Base-by-base conservation (phyloP, 768 basidiomycete genomes). In the Hericium rajendrae region DNA sequence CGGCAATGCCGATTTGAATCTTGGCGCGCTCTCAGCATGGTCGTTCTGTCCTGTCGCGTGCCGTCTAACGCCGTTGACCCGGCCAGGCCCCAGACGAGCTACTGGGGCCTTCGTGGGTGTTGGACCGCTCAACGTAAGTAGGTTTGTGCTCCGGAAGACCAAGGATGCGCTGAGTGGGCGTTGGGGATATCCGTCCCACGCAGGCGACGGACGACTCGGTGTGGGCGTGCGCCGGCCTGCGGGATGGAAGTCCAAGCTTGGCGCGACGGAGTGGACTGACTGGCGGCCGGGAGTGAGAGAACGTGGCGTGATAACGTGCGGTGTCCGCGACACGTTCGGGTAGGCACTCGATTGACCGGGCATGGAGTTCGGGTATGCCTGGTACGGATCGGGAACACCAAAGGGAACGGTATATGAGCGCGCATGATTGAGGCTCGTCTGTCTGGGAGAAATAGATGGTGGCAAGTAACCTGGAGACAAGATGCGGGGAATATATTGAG, bases 231-330 rank as follows among this genome's bases (percentile, higher is more conserved):
- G 24, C n/a, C 41, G 15, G 18, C 37, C n/a, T 15, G 8, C 10
- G 51, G 59, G 60, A 22, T 16, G 50, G 26, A 59, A 55, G 43
- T 60, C 56, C 38, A 62, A 15, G 18, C 59, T 62, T 6, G 41
- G 59, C 41, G 59, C 38, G 8, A 53, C 12, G 5, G 59, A 57
- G 38, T 55, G 50, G 38, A 55, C 4, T 8, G 59, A 55, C 38
- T 28, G 13, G 22, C 12, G 3, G 38, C 55, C 16, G 50, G 48
- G 38, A 4, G 26, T 38, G 6, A 38, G 8, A 15, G 15, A 16
- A 37, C 13, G 59, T 18, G 37, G 16, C 32, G 6, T 32, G 32
- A 10, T 32, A 32, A 32, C 32, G 32, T 32, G 32, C 32, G 32
- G 32, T 32, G 32, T 32, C 32, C 32, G 32, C 6, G 32, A 6